Conservation (phyloP, 345 rosid genomes). For the Brassica juncea region DNA sequence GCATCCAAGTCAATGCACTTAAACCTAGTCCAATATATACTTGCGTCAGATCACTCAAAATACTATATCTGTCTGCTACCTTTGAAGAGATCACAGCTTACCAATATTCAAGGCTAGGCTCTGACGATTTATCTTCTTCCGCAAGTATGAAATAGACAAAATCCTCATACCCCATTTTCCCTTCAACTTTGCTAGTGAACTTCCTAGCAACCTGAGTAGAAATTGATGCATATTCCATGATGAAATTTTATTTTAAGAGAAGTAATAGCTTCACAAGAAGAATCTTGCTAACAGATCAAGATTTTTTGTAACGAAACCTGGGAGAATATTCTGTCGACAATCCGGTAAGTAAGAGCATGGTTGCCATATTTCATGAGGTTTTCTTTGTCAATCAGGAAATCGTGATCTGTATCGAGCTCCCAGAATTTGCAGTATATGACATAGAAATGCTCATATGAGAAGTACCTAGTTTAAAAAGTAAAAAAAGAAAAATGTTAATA, state of each 20-base stretch:
- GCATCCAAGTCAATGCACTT: constrained; percentile 95
- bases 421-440: constrained; percentile 99
- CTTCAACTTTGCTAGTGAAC: constrained; percentile 83
- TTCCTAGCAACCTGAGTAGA: constrained; percentile 70
- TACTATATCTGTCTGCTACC: neutral
- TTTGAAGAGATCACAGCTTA: constrained; percentile 33
- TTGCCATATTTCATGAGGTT: constrained; percentile 96
- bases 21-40: constrained; percentile 57
- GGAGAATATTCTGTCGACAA: constrained; percentile 91
- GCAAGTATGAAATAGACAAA: constrained; percentile 95
- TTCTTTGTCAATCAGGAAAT: constrained; percentile 95
- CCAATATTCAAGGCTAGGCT: constrained; percentile 98
- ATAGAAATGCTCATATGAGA: constrained; percentile 94
- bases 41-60: constrained; percentile 22
- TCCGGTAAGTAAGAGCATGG: constrained; percentile 97
- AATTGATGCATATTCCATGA: neutral
- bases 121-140: constrained; percentile 95
- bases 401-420: constrained; percentile 97
- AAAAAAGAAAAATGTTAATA: neutral
- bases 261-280: neutral
- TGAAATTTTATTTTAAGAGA: neutral
- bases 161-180: constrained; percentile 97
- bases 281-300: neutral
- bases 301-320: constrained; percentile 59
- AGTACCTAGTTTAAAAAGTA: constrained; percentile 57